Evolutionary conservation across 805 yeast genomes (phyloP), one percentile per base, ranked within the genome.

Genomic region (Candida nitratophila): DNA sequence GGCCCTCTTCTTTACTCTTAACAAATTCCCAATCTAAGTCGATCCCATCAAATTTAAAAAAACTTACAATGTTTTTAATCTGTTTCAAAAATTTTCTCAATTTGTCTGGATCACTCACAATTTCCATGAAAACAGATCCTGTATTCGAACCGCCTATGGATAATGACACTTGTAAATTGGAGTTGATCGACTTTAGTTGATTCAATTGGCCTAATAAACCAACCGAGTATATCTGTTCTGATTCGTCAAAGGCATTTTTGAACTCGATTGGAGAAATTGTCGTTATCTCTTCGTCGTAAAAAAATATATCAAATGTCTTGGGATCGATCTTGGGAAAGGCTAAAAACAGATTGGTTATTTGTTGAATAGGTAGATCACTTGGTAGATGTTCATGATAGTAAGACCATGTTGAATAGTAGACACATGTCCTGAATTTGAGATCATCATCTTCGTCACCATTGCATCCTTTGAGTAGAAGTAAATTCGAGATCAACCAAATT

Each of bases 11-110:
- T 3, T 57, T 54, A 36, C 60, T 68, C 8, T 61, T 57, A 0
- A 96, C 96, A 55, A 81, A 91, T 62, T 91, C 99, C 96, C 96
- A 91, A 64, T 91, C 99, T 26, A 91, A 65, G 61, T 93, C 98
- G 39, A 91, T 66, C 0, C 99, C 98, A 60, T 93, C 97, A 55
- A 93, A 81, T 0, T 84, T 82, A 56, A 77, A 75, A 37, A 70
- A 62, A 2, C 61, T 44, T 59, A 87, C 68, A 21, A 76, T 60
- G 0, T 62, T 59, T 0, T 76, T 66, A 1, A 80, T 65, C 0
- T 83, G 69, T 1, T 55, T 41, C 2, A 79, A 74, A 59, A 90
- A 86, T 0, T 37, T 57, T 1, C 58, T 55, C 8, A 81, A 48
- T 20, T 62, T 60, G 2, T 29, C 15, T 1, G 39, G 42, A 32